These are phyloP conservation scores for Mycena pura DNA, from an alignment of 768 basidiomycete species.

Conservation along the genomic window DNA sequence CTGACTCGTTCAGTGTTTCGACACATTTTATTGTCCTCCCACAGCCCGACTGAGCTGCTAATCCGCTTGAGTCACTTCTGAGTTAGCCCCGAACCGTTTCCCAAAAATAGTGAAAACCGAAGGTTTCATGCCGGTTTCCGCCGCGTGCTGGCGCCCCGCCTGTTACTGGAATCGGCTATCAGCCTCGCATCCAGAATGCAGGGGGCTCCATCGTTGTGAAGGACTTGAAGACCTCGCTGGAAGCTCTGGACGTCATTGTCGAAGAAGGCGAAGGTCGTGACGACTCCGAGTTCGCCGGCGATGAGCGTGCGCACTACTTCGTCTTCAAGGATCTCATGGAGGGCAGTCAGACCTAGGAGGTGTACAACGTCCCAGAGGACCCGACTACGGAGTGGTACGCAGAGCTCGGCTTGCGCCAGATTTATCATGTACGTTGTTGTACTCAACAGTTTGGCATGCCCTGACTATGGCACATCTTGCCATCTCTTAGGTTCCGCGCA, in stretches of 20 bases:
- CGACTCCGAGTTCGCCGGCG: constrained; percentile 14
- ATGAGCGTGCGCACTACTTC: constrained; percentile 27
- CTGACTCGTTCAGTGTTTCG: too few relatives aligned
- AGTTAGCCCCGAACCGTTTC: too few relatives aligned
- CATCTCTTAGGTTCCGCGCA: constrained; percentile 28
- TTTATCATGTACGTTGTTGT: constrained; percentile 3
- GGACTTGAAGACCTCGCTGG: constrained; percentile 24
- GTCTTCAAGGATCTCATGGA: constrained; percentile 28
- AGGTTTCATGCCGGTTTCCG: too few relatives aligned
- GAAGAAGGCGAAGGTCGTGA: constrained; percentile 34
- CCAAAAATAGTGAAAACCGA: too few relatives aligned
- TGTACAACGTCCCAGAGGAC: constrained; percentile 22
- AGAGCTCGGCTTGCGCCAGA: not conserved
- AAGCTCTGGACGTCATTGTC: constrained; percentile 30
- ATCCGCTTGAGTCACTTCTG: too few relatives aligned
- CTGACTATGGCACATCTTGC: not conserved
- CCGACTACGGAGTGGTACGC: constrained; percentile 14
- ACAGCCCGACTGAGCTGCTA: too few relatives aligned
- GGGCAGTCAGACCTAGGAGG: not conserved
- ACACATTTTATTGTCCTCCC: too few relatives aligned
- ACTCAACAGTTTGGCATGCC: not conserved
- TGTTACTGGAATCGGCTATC: not conserved
- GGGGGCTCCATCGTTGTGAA: constrained; percentile 18
- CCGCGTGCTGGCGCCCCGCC: too few relatives aligned
- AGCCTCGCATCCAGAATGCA: constrained; percentile 1